phyloP scores from a whole-genome alignment of 2,329 filamentous ascomycete genomes.

The Fusarium sp. region DNA sequence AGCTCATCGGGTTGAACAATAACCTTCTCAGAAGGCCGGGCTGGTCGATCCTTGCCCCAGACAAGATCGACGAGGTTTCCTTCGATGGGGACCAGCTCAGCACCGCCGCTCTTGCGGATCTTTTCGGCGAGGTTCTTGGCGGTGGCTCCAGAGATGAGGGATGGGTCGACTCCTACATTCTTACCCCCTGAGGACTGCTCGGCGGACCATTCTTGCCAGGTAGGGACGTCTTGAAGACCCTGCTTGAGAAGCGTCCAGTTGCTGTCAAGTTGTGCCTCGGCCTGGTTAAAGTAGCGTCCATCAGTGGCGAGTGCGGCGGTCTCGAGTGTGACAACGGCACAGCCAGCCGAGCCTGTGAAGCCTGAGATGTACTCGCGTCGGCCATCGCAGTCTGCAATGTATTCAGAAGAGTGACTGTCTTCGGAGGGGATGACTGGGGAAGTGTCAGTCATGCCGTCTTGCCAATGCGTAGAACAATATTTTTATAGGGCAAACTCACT shows the following conservation, averaged over 20 bases:
- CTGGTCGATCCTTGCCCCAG: slow-evolving; percentile 82
- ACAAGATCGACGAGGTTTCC: slow-evolving; percentile 91
- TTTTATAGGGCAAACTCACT: slow-evolving; percentile 66
- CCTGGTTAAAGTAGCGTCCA: slow-evolving; percentile 98
- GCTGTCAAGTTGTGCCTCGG: slow-evolving; percentile 85
- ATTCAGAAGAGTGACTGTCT: slow-evolving; percentile 97
- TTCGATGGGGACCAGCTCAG: slow-evolving; percentile 78
- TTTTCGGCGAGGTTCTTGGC: slow-evolving; percentile 82
- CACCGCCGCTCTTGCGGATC: slow-evolving; percentile 87
- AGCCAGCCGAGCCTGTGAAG: slow-evolving; percentile 95
- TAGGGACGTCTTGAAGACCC: slow-evolving; percentile 91
- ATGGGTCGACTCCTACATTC: slow-evolving; percentile 89
- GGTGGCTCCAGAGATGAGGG: slow-evolving; percentile 77
- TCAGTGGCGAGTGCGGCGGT: slow-evolving; percentile 94
- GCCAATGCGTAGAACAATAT: not conserved
- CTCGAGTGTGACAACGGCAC: slow-evolving; percentile 85
- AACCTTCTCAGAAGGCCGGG: slow-evolving; percentile 80
- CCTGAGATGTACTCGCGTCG: slow-evolving; percentile 92
- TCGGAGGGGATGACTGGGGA: slow-evolving; percentile 89
- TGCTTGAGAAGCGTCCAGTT: slow-evolving; percentile 96
- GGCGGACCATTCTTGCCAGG: slow-evolving; percentile 96
- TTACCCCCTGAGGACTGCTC: slow-evolving; percentile 90
- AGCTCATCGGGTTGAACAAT: slow-evolving; percentile 78
- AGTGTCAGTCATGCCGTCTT: slow-evolving; percentile 15
- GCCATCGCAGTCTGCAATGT: slow-evolving; percentile 95